Evolutionary conservation across 1,139 yeast genomes (phyloP), one percentile per base, ranked within the genome.

Genomic region (Scheffersomyces cryptocercus): DNA sequence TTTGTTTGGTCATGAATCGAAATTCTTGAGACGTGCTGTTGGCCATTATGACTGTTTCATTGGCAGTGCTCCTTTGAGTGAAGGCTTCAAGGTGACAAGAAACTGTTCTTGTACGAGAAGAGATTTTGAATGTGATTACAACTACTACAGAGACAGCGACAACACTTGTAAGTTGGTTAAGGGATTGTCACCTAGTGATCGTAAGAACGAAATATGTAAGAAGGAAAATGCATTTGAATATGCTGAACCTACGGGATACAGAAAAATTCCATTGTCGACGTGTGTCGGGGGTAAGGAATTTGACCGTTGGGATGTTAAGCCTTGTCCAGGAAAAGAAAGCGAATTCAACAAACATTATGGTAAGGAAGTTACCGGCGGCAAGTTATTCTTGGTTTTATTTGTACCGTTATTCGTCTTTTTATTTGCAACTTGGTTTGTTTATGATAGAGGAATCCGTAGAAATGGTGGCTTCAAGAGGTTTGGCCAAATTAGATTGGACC

Each of bases 61-160:
- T 54, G 97, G 97, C 12, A 78, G 76, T 54, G 85, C 87, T 1
- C 88, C 90, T 31, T 67, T 88, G 43, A 64, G 71, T n/a, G 75
- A 80, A 41, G 90, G 88, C 0, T 79, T 75, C 59, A 77, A 75
- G 52, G 69, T 80, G 14, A 66, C 77, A 12, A 74, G 80, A 52
- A 84, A 88, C 61, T 93, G 99, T 67, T 59, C 85, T 1, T 93
- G 99, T 68, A 78, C 95, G 0, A 79, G 97, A 63, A 77, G 81
- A 45, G 99, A 93, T 64, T 95, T 74, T 58, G 99, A 93, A 65
- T 93, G 99, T 76, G 99, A 93, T 61, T 88, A 82, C 69, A 91
- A 91, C 65, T 91, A 73, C 62, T 80, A 65, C 47, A 79, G 85
- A 49, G 84, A 82, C 31, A 58, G 61, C 1, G 97, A 90, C 61